Conservation (phyloP, 192 early-diverging fungal genomes). For the Coemansia sp. region DNA sequence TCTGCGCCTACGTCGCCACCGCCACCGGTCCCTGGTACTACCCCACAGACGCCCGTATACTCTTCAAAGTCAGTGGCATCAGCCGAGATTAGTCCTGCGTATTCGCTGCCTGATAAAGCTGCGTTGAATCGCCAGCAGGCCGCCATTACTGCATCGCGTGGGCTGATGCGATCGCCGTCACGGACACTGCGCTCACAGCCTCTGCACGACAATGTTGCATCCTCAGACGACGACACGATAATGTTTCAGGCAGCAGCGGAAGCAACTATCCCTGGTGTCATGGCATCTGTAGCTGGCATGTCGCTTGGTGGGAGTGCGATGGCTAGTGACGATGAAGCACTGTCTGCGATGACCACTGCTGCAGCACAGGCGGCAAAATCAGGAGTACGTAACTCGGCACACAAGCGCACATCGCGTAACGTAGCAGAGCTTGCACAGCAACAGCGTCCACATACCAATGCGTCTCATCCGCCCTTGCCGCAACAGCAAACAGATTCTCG, state of each 20-base stretch:
- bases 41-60: neutral
- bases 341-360: constrained; percentile 20
- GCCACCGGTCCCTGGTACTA: neutral
- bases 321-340: constrained; percentile 28
- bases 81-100: constrained; percentile 1
- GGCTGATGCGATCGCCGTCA: constrained; percentile 18
- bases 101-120: constrained; percentile 18
- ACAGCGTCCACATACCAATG: constrained; percentile 32
- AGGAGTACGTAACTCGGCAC: constrained; percentile 30
- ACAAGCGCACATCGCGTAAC: constrained; percentile 37
- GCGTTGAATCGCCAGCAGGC: constrained; percentile 25
- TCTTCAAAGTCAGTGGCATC: neutral
- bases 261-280: constrained; percentile 12
- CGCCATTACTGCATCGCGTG: constrained; percentile 14
- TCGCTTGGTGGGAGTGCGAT: constrained; percentile 6
- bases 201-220: neutral
- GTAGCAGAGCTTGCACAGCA: constrained; percentile 11
- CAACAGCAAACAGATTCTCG: constrained; percentile 1
- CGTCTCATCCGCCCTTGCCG: constrained; percentile 11
- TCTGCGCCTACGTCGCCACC: neutral
- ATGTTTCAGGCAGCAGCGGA: constrained; percentile 8
- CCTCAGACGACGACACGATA: neutral
- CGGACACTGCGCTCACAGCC: constrained; percentile 17
- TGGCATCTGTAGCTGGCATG: constrained; percentile 20
- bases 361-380: constrained; percentile 27